A percentile compares a stretch with the other conserved stretches of the same genome.
Evolutionary conservation across 73 alveolate species (phyloP).

Genomic region (Stentor coeruleus): DNA sequence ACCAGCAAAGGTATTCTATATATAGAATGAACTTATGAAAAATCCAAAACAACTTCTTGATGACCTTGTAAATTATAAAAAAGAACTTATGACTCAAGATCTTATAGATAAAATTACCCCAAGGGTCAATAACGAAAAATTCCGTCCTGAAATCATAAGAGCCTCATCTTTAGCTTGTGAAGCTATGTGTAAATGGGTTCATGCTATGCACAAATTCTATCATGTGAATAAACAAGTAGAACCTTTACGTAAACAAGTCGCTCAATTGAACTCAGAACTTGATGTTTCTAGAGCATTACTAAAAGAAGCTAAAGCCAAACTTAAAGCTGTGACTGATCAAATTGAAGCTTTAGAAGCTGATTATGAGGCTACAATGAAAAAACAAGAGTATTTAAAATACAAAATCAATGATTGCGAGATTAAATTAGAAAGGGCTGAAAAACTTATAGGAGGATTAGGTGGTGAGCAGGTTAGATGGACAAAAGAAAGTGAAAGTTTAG

Average conservation of each 20-base stretch:
- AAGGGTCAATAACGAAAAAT: conserved; percentile 48
- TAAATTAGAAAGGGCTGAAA: conserved; percentile 96
- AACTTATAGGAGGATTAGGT: conserved; percentile 93
- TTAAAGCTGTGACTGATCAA: conserved; percentile 65
- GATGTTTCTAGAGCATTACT: conserved; percentile 51
- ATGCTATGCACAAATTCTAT: conserved; percentile 71
- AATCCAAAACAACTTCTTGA: conserved; percentile 70
- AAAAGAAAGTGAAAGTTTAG: conserved; percentile 78
- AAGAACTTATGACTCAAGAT: conserved; percentile 58
- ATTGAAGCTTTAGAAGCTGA: conserved; percentile 43
- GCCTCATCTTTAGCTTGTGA: conserved; percentile 72
- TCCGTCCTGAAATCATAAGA: conserved; percentile 44
- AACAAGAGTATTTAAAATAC: conserved; percentile 50
- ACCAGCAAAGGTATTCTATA: conserved; percentile 35
- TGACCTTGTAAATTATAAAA: conserved; percentile 58
- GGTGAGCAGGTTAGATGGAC: conserved; percentile 99
- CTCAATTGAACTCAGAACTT: conserved; percentile 22
- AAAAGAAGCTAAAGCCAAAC: conserved; percentile 53
- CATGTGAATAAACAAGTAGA: conserved; percentile 29
- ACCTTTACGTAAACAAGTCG: not conserved
- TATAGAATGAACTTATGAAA: conserved; percentile 52
- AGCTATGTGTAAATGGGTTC: conserved; percentile 73
- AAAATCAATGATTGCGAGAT: conserved; percentile 83
- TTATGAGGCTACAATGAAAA: conserved; percentile 35
- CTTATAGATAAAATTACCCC: conserved; percentile 46